Percentiles rank a stretch among this genome's conserved stretches.
Conservation (phyloP, 495 filamentous ascomycete genomes). For the Podospora conica region DNA sequence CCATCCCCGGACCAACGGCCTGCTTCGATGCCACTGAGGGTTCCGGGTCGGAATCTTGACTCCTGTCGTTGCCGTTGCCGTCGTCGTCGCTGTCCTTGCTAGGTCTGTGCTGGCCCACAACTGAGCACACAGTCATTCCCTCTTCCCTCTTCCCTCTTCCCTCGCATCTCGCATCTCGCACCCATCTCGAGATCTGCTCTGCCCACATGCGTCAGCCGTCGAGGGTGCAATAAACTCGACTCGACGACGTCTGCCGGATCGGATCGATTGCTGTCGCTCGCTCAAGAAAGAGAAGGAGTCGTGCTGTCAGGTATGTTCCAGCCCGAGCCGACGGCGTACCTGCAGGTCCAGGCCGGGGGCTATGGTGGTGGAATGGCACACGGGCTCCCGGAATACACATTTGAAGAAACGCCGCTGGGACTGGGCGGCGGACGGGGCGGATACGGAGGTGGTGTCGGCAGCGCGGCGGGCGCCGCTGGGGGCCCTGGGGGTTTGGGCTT, state of each 20-base stretch:
- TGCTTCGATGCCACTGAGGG: constrained; percentile 6
- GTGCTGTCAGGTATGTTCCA: constrained; percentile 45
- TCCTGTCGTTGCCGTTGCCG: constrained; percentile 3
- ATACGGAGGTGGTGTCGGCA: constrained; percentile 13
- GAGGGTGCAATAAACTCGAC: not conserved
- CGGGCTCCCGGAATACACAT: constrained; percentile 40
- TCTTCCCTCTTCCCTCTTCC: too few relatives aligned
- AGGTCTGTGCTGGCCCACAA: not conserved
- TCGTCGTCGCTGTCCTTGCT: not conserved
- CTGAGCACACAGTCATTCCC: not conserved
- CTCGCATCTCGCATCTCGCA: too few relatives aligned
- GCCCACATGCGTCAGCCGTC: constrained; percentile 5
- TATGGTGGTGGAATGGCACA: constrained; percentile 28
- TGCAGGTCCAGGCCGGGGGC: constrained; percentile 30
- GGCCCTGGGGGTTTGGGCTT: too few relatives aligned
- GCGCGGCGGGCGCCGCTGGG: constrained; percentile 17
- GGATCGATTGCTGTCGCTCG: not conserved
- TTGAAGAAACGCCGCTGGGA: constrained; percentile 36
- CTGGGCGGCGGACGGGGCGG: constrained; percentile 19
- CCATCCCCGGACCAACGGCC: not conserved
- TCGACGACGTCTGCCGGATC: not conserved
- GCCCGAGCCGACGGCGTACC: constrained; percentile 45
- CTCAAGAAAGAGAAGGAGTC: not conserved
- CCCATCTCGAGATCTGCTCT: not conserved
- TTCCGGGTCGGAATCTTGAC: not conserved